Evolutionary conservation across 805 yeast genomes (phyloP), one percentile per base, ranked within the genome.

Genomic region (Wickerhamiella nectarea): DNA sequence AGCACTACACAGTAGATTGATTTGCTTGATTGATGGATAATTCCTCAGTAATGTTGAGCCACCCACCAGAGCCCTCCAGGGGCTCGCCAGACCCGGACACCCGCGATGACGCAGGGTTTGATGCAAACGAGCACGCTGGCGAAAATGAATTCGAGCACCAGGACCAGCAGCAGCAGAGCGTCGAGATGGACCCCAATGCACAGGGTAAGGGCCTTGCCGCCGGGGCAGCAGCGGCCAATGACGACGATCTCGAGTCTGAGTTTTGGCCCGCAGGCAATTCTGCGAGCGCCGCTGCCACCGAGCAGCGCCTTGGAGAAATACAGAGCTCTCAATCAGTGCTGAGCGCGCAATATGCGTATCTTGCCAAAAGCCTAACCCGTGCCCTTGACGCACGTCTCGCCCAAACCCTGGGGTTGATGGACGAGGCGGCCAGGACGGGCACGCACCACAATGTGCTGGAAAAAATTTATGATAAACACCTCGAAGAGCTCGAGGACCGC

Each of bases 351-450:
- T 53, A 53, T 36, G 21, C 48, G 10, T 44, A 43, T 46, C 36
- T 53, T 12, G 51, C 55, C 15, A 36, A 41, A 11, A 25, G 36
- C 20, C 35, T 53, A 12, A 26, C 56, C 18, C 44, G 41, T 12
- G 48, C 48, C 29, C 46, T 52, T 26, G 52, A 48, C 34, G 36
- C 44, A n/a, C 48, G 56, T 26, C 45, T 49, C n/a, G 24, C 51
- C 28, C 48, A 33, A 15, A 48, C 53, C 36, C 46, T 53, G 12
- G 43, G 38, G 19, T 24, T 39, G 33, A 48, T 53, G 47, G 54
- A 50, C 25, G 41, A 28, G 15, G 21, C 45, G 18, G 48, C 49
- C 12, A 12, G 22, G 15, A 24, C 42, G 22, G 48, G 46, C 26
- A 14, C 10, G n/a, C 48, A 48, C n/a, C 12, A 44, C 3, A 14